Conservation (phyloP, 2,329 filamentous ascomycete genomes). For the Arachnopeziza araneosa region DNA sequence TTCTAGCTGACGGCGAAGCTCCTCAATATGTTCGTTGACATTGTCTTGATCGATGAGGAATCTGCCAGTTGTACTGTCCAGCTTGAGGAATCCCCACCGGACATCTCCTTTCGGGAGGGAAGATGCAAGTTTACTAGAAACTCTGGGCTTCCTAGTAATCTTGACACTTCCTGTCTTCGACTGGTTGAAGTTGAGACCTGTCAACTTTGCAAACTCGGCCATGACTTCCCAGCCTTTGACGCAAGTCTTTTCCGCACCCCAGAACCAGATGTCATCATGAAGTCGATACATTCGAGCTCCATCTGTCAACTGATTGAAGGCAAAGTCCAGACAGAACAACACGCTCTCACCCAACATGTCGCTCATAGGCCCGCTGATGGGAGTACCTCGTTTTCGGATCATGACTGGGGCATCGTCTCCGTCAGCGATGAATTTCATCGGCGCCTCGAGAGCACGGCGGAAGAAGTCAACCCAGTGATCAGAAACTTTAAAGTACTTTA, state of each 20-base stretch:
- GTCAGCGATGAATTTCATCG: constrained; percentile 52
- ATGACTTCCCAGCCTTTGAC: constrained; percentile 44
- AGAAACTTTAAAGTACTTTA: constrained; percentile 55
- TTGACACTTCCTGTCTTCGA: constrained; percentile 50
- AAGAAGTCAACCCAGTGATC: constrained; percentile 55
- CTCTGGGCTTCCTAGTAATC: constrained; percentile 26
- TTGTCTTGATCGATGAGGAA: constrained; percentile 49
- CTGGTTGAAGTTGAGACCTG: constrained; percentile 51
- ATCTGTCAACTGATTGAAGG: constrained; percentile 51
- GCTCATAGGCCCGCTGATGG: constrained; percentile 52
- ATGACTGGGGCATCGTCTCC: constrained; percentile 39
- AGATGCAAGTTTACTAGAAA: constrained; percentile 9
- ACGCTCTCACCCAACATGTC: constrained; percentile 54
- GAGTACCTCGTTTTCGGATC: constrained; percentile 50
- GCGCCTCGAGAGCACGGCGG: constrained; percentile 50
- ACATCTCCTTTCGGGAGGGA: constrained; percentile 46
- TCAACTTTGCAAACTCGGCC: constrained; percentile 45
- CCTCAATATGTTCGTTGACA: constrained; percentile 49
- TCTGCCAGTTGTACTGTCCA: constrained; percentile 41
- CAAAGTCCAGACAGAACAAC: constrained; percentile 60
- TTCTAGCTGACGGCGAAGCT: constrained; percentile 48
- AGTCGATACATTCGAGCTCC: constrained; percentile 54
- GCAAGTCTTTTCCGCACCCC: constrained; percentile 48
- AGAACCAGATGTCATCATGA: constrained; percentile 64
- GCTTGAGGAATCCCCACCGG: constrained; percentile 51